Evolutionary conservation across 352 stramenopile genomes (phyloP), one percentile per base, ranked within the genome.

Genomic region (Phytophthora cactorum): DNA sequence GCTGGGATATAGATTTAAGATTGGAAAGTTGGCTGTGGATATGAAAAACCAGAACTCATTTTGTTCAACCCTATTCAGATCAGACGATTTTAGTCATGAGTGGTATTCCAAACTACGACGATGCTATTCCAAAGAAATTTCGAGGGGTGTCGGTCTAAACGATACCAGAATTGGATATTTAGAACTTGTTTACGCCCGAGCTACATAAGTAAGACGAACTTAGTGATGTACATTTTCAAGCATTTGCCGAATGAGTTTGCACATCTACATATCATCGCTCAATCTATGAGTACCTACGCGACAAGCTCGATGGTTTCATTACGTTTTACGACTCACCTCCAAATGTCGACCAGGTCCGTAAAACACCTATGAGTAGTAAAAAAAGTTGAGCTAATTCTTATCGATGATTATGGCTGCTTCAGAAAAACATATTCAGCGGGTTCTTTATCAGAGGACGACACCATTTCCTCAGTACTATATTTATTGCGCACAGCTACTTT

Each of bases 241-340:
- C 29, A 63, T 34, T 63, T 44, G 2, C 43, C 55, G 8, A 14
- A 63, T 12, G 55, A 54, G 12, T 63, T 54, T 11, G 31, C 29
- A 6, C 44, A 63, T 17, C 8, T 63, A 28, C 45, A 51, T 17
- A 22, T 63, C 5, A 49, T 63, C 5, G 55, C 55, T 15, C 41
- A 2, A 38, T 63, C 8, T 54, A 63, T 31, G 28, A 52, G 3
- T 63, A 54, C 5, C 17, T 63, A 0, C 25, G 22, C 2, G 55
- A 54, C 0, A 63, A 63, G 17, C 44, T 63, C 2, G n/a, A 29
- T 5, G 43, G 6, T 27, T 51, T 51, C 7, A 32, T 51, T 8
- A 51, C 44, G n/a, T 31, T 51, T 32, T 15, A 17, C 9, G 44
- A 51, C 4, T 1, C 7, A 3, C 44, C 44, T 11, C 22, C 44